A percentile compares a stretch with the other conserved stretches of the same genome.
phyloP scores from a whole-genome alignment of 208 protist genomes.

The Acanthamoeba lenticulata region DNA sequence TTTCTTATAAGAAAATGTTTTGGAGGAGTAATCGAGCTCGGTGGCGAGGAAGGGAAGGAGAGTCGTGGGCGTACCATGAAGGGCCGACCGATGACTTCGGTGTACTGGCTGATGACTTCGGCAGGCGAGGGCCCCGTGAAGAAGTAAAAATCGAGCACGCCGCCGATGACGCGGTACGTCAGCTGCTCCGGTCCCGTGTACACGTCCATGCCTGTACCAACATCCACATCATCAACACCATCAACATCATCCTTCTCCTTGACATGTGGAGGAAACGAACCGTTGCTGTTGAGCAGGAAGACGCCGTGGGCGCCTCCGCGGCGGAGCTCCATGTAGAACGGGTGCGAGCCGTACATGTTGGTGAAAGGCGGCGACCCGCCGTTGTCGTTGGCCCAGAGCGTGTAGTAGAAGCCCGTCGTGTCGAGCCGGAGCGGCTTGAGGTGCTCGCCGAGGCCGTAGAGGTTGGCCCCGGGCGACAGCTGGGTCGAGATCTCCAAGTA shows the following conservation, averaged over 20 bases:
- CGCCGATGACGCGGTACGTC: slow-evolving; percentile 83
- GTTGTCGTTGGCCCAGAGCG: slow-evolving; percentile 56
- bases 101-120: slow-evolving; percentile 85
- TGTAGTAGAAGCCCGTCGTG: slow-evolving; percentile 48
- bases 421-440: slow-evolving; percentile 60
- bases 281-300: slow-evolving; percentile 89
- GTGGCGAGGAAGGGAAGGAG: too few species aligned
- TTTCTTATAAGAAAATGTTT: too few species aligned
- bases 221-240: not conserved
- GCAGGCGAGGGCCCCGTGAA: slow-evolving; percentile 84
- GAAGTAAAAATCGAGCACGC: slow-evolving; percentile 86
- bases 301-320: slow-evolving; percentile 68
- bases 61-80: slow-evolving; percentile 84
- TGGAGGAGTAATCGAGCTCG: too few species aligned
- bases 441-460: slow-evolving; percentile 86
- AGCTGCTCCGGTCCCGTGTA: slow-evolving; percentile 51
- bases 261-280: slow-evolving; percentile 51
- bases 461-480: slow-evolving; percentile 67
- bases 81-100: slow-evolving; percentile 84
- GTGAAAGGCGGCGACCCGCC: slow-evolving; percentile 43
- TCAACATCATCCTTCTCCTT: not conserved
- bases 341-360: slow-evolving; percentile 85
- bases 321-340: slow-evolving; percentile 85
- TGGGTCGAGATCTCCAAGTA: slow-evolving; percentile 83
- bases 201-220: not conserved